phyloP scores from a whole-genome alignment of 2,329 filamentous ascomycete genomes.

The Ophiostoma ulmi region DNA sequence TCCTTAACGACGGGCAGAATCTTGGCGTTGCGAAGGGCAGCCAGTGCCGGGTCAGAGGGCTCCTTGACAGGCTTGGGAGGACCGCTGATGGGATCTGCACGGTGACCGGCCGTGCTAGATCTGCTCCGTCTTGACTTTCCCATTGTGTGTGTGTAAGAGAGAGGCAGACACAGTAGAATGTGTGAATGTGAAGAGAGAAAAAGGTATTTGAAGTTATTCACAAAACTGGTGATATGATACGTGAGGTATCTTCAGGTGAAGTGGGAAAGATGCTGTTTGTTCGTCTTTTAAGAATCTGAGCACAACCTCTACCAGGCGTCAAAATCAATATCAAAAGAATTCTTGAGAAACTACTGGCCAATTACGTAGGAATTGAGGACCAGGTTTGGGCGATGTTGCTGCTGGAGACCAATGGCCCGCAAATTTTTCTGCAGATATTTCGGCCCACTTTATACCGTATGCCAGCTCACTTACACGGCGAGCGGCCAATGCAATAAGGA shows the following conservation, averaged over 20 bases:
- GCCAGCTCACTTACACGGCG: conserved; percentile 15
- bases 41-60: conserved; percentile 58
- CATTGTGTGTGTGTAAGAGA: neutral
- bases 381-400: neutral
- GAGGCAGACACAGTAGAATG: neutral
- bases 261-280: neutral
- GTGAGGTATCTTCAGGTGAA: neutral
- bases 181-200: neutral
- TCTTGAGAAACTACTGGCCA: neutral
- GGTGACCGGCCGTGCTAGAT: neutral
- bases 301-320: neutral
- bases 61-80: conserved; percentile 52
- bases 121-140: conserved; percentile 15
- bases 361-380: neutral
- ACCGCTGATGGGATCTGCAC: conserved; percentile 32
- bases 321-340: neutral
- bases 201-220: neutral
- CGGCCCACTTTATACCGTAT: neutral
- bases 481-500: neutral
- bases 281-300: neutral
- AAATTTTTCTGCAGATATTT: conserved; percentile 16
- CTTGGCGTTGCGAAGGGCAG: conserved; percentile 56
- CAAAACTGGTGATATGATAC: neutral
- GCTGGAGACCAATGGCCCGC: conserved; percentile 9
- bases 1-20: conserved; percentile 60